Evolutionary conservation across 2,329 filamentous ascomycete species (phyloP).

Genomic region (Bipolaris sorokiniana): DNA sequence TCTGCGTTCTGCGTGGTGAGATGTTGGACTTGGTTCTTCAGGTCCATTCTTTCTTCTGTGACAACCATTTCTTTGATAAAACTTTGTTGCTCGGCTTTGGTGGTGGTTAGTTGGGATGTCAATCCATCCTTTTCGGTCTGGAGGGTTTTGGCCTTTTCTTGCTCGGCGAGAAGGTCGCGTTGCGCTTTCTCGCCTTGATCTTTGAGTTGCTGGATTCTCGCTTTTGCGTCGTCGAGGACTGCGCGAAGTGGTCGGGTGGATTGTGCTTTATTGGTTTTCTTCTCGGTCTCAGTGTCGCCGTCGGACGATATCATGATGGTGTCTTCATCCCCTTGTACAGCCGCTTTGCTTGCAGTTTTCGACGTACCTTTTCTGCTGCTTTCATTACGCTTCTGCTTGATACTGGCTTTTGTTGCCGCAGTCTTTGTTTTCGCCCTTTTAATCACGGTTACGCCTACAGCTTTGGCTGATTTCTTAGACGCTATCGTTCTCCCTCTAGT

Average conservation of each 20-base stretch:
- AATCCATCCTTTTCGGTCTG: background rate
- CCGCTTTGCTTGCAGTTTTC: background rate
- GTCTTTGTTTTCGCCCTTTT: background rate
- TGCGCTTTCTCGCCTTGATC: background rate
- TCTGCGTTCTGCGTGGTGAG: too few relatives aligned
- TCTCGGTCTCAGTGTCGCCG: background rate
- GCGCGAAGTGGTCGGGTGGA: background rate
- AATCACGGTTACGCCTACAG: background rate
- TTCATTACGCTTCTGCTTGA: background rate
- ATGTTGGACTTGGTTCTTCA: too few relatives aligned
- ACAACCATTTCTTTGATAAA: too few relatives aligned
- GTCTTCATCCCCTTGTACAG: background rate
- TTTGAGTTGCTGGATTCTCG: background rate
- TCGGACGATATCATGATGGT: slow-evolving; percentile 1
- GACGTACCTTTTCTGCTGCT: background rate
- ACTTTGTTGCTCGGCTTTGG: too few relatives aligned
- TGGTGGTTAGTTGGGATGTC: too few relatives aligned
- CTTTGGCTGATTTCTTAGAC: background rate
- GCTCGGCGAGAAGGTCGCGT: background rate
- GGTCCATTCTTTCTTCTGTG: too few relatives aligned
- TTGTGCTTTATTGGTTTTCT: background rate
- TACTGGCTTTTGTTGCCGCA: background rate
- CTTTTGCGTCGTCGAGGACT: background rate
- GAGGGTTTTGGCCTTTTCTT: background rate
- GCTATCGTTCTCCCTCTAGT: background rate